phyloP scores from a whole-genome alignment of 2,329 filamentous ascomycete genomes.

The Microcyclosporella mali region DNA sequence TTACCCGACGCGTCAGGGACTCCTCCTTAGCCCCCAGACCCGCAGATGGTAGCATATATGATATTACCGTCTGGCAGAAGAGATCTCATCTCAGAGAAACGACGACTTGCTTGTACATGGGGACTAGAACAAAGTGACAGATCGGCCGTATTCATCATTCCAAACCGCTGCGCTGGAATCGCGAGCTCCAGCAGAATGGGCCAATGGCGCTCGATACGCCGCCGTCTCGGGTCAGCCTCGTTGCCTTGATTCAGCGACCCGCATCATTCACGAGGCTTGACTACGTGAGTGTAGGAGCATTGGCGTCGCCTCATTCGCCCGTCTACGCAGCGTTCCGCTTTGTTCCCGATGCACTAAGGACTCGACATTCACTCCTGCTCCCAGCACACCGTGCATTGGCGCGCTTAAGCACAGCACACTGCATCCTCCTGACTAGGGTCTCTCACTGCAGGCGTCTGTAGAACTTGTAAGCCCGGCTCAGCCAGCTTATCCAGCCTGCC shows the following conservation, averaged over 20 bases:
- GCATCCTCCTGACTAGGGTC: constrained; percentile 10
- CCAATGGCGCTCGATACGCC: constrained; percentile 12
- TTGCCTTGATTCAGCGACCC: constrained; percentile 10
- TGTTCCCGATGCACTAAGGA: background rate
- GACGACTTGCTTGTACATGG: constrained; percentile 2
- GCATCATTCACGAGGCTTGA: constrained; percentile 5
- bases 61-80: no score
- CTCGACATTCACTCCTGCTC: constrained; percentile 5
- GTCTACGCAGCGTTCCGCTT: background rate
- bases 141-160: constrained; percentile 10
- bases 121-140: constrained; percentile 8
- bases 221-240: constrained; percentile 17
- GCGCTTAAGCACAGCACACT: constrained; percentile 7
- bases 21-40: background rate
- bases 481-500: background rate
- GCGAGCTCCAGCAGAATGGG: constrained; percentile 11
- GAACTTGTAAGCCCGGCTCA: constrained; percentile 1
- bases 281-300: background rate
- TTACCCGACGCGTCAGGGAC: no score
- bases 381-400: constrained; percentile 18
- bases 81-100: background rate
- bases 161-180: constrained; percentile 11
- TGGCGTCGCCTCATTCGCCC: constrained; percentile 3
- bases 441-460: background rate
- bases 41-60: background rate